A percentile compares a stretch with the other conserved stretches of the same genome.
phyloP scores from a whole-genome alignment of 192 early-diverging fungal genomes.

The Helicostylum pulchrum region DNA sequence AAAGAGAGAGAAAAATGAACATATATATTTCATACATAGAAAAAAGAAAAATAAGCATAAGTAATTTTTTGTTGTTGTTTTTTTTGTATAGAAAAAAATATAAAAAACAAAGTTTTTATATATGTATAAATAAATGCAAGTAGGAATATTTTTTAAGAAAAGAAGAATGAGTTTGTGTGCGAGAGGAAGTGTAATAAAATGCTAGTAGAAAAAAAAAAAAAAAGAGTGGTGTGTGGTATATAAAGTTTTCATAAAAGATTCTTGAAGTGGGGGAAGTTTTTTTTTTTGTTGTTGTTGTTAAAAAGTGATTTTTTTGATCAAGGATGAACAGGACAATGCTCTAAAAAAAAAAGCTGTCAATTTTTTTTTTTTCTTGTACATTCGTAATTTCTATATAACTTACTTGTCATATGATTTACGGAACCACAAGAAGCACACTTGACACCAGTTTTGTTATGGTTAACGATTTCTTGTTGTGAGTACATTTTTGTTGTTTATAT shows the following conservation, averaged over 20 bases:
- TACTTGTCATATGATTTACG: constrained; percentile 5
- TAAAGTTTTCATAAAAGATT: constrained; percentile 8
- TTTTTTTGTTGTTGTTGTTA: not conserved
- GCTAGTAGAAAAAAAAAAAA: not conserved
- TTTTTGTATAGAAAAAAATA: not conserved
- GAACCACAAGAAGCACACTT: constrained; percentile 4
- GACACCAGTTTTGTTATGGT: not conserved
- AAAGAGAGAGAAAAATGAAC: no score
- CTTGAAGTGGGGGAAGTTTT: not conserved
- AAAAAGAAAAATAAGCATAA: not conserved
- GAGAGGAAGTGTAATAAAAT: no score
- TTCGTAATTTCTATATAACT: not conserved
- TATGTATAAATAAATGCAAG: constrained; percentile 15
- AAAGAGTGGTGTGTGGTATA: constrained; percentile 5
- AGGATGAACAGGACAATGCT: constrained; percentile 16
- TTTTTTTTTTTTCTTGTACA: no score
- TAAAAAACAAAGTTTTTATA: no score
- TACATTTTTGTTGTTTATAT: not conserved
- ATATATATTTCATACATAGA: not conserved
- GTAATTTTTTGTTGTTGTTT: constrained; percentile 9
- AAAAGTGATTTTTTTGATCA: not conserved
- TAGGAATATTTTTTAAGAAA: not conserved
- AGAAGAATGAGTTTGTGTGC: not conserved
- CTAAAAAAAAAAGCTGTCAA: not conserved
- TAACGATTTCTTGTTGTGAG: not conserved